These are phyloP conservation scores for Mortierella sp. DNA, from an alignment of 371 early-diverging fungal species.

Conservation along the genomic window DNA sequence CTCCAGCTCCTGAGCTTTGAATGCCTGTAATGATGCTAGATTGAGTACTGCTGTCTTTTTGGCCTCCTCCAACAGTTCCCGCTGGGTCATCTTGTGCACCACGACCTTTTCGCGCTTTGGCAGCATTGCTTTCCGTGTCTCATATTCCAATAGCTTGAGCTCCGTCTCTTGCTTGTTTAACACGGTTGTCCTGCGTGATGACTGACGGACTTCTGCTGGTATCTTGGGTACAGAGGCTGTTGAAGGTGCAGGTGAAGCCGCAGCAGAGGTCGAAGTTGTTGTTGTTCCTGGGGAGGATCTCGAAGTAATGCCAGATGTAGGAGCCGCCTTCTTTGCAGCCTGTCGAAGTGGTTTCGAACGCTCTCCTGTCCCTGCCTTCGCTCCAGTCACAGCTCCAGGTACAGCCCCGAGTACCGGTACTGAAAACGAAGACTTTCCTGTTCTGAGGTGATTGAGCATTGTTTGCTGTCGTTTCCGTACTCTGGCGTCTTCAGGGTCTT, in stretches of 20 bases:
- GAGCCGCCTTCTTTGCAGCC: slow-evolving; percentile 11
- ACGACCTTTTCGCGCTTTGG: slow-evolving; percentile 62
- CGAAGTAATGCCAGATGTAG: background rate
- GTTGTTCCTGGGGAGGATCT: slow-evolving; percentile 10
- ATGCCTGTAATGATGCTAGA: slow-evolving; percentile 61
- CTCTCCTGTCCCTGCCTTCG: slow-evolving; percentile 6
- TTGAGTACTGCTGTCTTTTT: slow-evolving; percentile 68
- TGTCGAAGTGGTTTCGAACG: slow-evolving; percentile 12
- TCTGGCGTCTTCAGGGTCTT: slow-evolving; percentile 59
- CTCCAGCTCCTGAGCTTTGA: slow-evolving; percentile 68
- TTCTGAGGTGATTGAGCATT: slow-evolving; percentile 42
- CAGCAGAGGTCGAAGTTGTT: slow-evolving; percentile 16
- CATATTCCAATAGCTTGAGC: slow-evolving; percentile 61
- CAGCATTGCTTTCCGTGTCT: slow-evolving; percentile 57
- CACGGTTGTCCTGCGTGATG: slow-evolving; percentile 66
- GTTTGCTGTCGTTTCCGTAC: slow-evolving; percentile 43
- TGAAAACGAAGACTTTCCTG: slow-evolving; percentile 46
- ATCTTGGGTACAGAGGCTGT: slow-evolving; percentile 23
- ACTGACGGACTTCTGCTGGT: slow-evolving; percentile 60
- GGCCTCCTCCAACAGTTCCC: slow-evolving; percentile 69
- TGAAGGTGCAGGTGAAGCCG: slow-evolving; percentile 23
- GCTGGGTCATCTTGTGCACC: slow-evolving; percentile 62
- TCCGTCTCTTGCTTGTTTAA: slow-evolving; percentile 63
- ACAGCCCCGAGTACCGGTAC: too few species aligned
- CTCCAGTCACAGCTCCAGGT: background rate